Conservation (phyloP, 345 rosid species). For the Crucihimalaya himalaica region DNA sequence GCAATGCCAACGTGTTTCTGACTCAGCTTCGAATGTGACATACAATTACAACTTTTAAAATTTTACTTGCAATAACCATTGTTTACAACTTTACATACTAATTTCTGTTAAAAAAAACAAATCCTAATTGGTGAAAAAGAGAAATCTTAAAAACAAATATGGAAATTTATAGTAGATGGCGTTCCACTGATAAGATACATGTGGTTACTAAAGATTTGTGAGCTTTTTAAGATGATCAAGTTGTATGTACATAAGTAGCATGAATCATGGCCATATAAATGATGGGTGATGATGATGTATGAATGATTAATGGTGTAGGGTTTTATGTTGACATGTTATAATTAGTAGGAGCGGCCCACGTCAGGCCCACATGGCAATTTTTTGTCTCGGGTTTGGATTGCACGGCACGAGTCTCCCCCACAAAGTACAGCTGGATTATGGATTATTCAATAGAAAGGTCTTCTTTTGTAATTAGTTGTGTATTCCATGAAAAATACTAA, state of each 20-base stretch:
- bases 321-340: slow-evolving; percentile 21
- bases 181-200: no score
- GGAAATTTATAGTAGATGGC: no score
- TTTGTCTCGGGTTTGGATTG: slow-evolving; percentile 20
- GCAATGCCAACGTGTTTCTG: slow-evolving; percentile 33
- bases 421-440: slow-evolving; percentile 20
- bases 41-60: background rate
- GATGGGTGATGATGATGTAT: slow-evolving; percentile 19
- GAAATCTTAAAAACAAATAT: background rate
- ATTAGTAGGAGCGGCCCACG: slow-evolving; percentile 39
- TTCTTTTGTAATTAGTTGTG: slow-evolving; percentile 12
- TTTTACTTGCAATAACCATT: background rate
- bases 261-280: slow-evolving; percentile 9
- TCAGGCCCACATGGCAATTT: slow-evolving; percentile 36
- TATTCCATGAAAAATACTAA: slow-evolving; percentile 11
- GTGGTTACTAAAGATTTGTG: no score
- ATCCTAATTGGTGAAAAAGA: background rate
- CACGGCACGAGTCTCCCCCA: slow-evolving; percentile 36
- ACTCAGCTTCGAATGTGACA: slow-evolving; percentile 39
- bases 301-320: slow-evolving; percentile 1
- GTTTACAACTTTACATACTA: background rate
- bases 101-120: no score
- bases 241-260: background rate
- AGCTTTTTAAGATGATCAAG: no score
- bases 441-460: slow-evolving; percentile 13